Percentiles rank a stretch among this genome's conserved stretches.
Evolutionary conservation across 768 basidiomycete species (phyloP).

Genomic region (Pleurotus pulmonarius): DNA sequence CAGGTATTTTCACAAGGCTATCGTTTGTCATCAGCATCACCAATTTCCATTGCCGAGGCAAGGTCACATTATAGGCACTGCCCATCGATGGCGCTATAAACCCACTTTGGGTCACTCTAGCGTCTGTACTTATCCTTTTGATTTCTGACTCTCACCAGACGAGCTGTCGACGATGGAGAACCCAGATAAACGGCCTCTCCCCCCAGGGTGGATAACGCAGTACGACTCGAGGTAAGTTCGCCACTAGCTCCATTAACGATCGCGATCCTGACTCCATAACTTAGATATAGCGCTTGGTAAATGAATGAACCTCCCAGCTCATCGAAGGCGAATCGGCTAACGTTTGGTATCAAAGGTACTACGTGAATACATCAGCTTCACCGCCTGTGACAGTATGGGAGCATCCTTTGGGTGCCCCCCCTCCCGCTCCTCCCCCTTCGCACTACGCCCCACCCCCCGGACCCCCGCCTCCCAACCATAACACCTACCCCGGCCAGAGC

Average conservation of each 20-base stretch:
- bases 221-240: constrained; percentile 61
- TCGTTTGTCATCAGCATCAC: background rate
- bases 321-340: background rate
- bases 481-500: constrained; percentile 14
- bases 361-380: constrained; percentile 60
- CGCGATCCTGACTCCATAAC: constrained; percentile 12
- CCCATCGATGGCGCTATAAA: constrained; percentile 8
- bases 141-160: constrained; percentile 11
- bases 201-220: constrained; percentile 39
- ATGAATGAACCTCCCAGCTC: background rate
- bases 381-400: constrained; percentile 69
- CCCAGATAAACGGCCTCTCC: constrained; percentile 36
- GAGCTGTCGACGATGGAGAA: constrained; percentile 24
- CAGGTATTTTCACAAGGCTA: constrained; percentile 1
- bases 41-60: background rate
- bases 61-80: constrained; percentile 8
- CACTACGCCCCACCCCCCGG: constrained; percentile 37
- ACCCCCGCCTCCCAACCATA: constrained; percentile 41
- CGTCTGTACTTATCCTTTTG: constrained; percentile 5
- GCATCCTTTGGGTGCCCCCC: constrained; percentile 59
- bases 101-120: constrained; percentile 4
- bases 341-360: constrained; percentile 59
- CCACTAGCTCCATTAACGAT: constrained; percentile 18
- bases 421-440: constrained; percentile 30
- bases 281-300: constrained; percentile 2